Evolutionary conservation across 2,329 filamentous ascomycete genomes (phyloP), one percentile per base, ranked within the genome.

Genomic region (Fusarium sp.): DNA sequence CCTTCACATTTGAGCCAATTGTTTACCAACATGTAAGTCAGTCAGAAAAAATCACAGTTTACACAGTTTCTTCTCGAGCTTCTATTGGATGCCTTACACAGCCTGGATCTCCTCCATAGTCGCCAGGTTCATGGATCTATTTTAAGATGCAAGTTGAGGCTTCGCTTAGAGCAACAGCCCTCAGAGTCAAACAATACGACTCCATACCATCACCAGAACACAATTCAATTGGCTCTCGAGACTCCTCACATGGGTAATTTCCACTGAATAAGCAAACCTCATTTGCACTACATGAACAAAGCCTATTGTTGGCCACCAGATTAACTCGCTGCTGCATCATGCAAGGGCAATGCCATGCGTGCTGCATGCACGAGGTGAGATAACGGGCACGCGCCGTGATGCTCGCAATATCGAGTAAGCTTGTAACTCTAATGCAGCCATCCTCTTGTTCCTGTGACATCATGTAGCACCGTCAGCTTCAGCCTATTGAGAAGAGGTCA

Each of bases 371-470:
- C 11, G 36, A 33, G 16, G 29, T 34, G 25, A 56, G 23, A 16
- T 27, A 20, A 44, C 16, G 10, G 54, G 23, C 23, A 25, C 8
- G 27, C 11, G 14, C 13, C 53, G 36, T 44, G 18, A 33, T 18
- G 29, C 13, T 36, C 23, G 25, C 23, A 29, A n/a, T 18, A 20
- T 49, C 29, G 13, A 46, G 29, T 27, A 58, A 58, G 29, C 29
- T 33, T 36, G 40, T 18, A 58, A 58, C 29, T 49, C 40, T 58
- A 58, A 56, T 40, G 34, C 11, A 36, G 23, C 55, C 23, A 46
- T n/a, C 20, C 40, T 42, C 27, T 9, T 13, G 11, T 18, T 7
- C 29, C 13, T 49, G 55, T 27, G 55, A 58, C 29, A 46, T 49
- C 40, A 58, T 14, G 13, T 31, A 14, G 27, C 29, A 29, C 55